Evolutionary conservation across 164 flowering plant genomes (phyloP), one percentile per base, ranked within the genome.

Genomic region (Taxillus chinensis): DNA sequence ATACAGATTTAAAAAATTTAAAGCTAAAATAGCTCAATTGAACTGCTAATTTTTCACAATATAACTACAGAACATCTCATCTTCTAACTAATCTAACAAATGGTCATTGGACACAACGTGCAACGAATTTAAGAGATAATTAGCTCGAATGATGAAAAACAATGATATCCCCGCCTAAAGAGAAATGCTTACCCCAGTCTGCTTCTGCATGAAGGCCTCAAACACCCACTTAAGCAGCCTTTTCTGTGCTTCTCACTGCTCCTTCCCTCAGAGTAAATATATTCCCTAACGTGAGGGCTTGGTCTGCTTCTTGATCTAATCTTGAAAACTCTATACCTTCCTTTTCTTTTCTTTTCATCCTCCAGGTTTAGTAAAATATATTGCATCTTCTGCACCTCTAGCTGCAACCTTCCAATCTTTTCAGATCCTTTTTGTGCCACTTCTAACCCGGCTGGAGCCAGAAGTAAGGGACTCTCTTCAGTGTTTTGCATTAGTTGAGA

Each of bases 361-460:
- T 81, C 88, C 56, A 83, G 76, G 59, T 83, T 83, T 54, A 84
- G 65, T 66, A 90, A 40, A 42, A 76, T 63, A 62, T 75, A 83
- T 68, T 86, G 83, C 42, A 95, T 80, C 60, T 75, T 86, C 72
- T 89, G 91, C 71, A 89, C 70, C 71, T 89, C 95, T 56, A 86
- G 57, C 70, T 90, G 92, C 79, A 95, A 62, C 58, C 82, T 61
- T n/a, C 83, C 87, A 11, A 95, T 85, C 83, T 87, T 86, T 60
- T 95, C 99, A 17, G 86, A 80, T 68, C 79, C 84, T 76, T 71
- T 80, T 39, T 66, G 68, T 52, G 89, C 95, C 68, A 80, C 83
- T 46, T 76, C 82, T 55, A 49, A 12, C 58, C 70, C 70, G 0
- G 43, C 59, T 6, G 69, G 54, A 11, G 58, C 37, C 40, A 39